A percentile compares a stretch with the other conserved stretches of the same genome.
These are phyloP conservation scores for Mycena pura DNA, from an alignment of 768 basidiomycete species.

Conservation along the genomic window DNA sequence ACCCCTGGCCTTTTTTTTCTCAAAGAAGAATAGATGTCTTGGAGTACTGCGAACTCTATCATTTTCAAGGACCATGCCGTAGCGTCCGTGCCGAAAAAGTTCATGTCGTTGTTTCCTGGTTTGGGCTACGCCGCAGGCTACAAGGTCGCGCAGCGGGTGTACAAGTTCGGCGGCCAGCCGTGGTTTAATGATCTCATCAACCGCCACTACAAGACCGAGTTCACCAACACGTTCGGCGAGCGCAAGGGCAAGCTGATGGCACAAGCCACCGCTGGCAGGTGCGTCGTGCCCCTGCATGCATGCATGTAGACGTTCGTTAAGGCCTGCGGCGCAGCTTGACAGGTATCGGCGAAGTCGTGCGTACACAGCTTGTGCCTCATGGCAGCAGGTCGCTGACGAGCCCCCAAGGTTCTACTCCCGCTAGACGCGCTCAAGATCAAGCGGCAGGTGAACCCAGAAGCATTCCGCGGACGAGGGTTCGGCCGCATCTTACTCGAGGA, in stretches of 20 bases:
- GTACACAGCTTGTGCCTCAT: constrained; percentile 29
- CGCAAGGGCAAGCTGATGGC: constrained; percentile 96
- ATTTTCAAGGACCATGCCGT: constrained; percentile 87
- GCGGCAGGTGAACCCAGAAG: constrained; percentile 97
- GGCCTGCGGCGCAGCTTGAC: constrained; percentile 56
- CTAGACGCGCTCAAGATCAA: constrained; percentile 98
- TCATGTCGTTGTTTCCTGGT: constrained; percentile 95
- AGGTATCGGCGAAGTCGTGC: constrained; percentile 93
- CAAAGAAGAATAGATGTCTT: constrained; percentile 57
- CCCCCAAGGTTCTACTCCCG: constrained; percentile 81
- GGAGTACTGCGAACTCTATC: constrained; percentile 70
- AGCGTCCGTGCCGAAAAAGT: constrained; percentile 68
- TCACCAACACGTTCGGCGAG: constrained; percentile 88
- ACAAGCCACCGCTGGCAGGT: constrained; percentile 95
- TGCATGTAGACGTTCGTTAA: constrained; percentile 6
- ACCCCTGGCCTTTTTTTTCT: not conserved
- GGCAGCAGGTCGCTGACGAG: not conserved
- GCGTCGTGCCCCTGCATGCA: constrained; percentile 25
- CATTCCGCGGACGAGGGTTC: constrained; percentile 93
- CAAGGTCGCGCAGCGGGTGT: constrained; percentile 91
- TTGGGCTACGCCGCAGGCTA: constrained; percentile 98
- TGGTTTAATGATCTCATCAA: constrained; percentile 94
- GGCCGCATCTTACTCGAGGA: constrained; percentile 92
- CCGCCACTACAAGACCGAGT: constrained; percentile 79
- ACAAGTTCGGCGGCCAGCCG: constrained; percentile 99